Conservation (phyloP, 768 basidiomycete species). For the Boletus coccyginus region DNA sequence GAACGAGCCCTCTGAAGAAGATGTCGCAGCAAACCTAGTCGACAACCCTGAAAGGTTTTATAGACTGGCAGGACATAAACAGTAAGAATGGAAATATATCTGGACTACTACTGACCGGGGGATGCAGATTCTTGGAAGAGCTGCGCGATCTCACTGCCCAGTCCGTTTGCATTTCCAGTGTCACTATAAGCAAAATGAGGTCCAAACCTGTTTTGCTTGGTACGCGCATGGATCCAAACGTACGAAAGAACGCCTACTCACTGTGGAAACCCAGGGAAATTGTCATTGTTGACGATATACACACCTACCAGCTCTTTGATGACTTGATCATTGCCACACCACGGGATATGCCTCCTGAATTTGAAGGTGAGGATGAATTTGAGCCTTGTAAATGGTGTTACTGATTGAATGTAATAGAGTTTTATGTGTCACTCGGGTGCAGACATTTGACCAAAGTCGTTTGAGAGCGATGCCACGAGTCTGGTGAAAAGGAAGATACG, state of each 20-base stretch:
- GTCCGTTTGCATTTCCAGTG: slow-evolving; percentile 45
- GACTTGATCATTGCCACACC: slow-evolving; percentile 70
- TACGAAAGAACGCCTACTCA: slow-evolving; percentile 61
- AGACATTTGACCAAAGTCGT: slow-evolving; percentile 11
- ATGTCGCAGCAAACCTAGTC: slow-evolving; percentile 65
- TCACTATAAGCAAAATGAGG: slow-evolving; percentile 57
- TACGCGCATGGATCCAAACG: slow-evolving; percentile 39
- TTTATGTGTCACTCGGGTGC: slow-evolving; percentile 74
- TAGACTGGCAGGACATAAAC: slow-evolving; percentile 54
- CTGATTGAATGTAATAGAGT: slow-evolving; percentile 36
- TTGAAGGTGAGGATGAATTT: slow-evolving; percentile 57
- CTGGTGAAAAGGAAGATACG: no score
- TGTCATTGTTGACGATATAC: slow-evolving; percentile 80
- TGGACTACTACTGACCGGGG: no score
- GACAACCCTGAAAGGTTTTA: slow-evolving; percentile 67
- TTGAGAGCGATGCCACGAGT: no score
- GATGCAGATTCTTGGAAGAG: slow-evolving; percentile 67
- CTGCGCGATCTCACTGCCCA: slow-evolving; percentile 80
- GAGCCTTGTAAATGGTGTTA: no score
- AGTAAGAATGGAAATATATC: slow-evolving; percentile 36
- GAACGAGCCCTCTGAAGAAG: slow-evolving; percentile 78
- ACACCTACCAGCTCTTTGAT: slow-evolving; percentile 70
- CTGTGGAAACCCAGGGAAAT: slow-evolving; percentile 64
- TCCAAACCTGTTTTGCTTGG: slow-evolving; percentile 68
- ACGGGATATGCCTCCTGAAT: slow-evolving; percentile 60